A percentile compares a stretch with the other conserved stretches of the same genome.
phyloP scores from a whole-genome alignment of 108 stramenopile species.

The Cyclotella baltica region DNA sequence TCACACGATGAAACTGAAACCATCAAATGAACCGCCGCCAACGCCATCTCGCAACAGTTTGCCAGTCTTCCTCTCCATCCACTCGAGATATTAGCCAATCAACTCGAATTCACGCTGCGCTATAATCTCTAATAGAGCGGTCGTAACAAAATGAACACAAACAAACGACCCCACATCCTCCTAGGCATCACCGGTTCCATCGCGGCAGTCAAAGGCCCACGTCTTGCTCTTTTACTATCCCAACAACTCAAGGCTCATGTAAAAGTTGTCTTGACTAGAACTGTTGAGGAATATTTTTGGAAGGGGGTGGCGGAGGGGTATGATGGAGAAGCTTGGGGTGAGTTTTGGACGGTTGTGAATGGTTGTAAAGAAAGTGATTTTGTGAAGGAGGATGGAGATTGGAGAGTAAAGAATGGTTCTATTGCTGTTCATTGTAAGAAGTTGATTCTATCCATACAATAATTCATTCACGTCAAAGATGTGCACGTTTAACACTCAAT shows the following conservation, averaged over 20 bases:
- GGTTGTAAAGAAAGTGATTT: not conserved
- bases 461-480: too few species aligned
- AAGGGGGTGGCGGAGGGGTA: constrained; percentile 53
- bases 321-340: constrained; percentile 62
- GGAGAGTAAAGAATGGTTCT: constrained; percentile 26
- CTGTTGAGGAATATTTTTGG: constrained; percentile 82
- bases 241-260: constrained; percentile 54
- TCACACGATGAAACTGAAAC: too few species aligned
- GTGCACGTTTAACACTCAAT: too few species aligned
- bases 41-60: too few species aligned
- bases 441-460: not conserved
- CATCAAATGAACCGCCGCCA: too few species aligned
- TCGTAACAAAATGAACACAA: not conserved
- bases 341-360: constrained; percentile 30
- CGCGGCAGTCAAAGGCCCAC: constrained; percentile 89
- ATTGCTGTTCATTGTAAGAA: constrained; percentile 51
- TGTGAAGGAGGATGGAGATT: constrained; percentile 21
- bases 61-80: too few species aligned
- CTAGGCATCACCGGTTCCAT: constrained; percentile 89
- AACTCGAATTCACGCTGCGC: too few species aligned
- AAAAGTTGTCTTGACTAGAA: constrained; percentile 68
- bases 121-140: too few species aligned
- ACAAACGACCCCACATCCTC: constrained; percentile 56
- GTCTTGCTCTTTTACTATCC: constrained; percentile 73
- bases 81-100: too few species aligned